A percentile compares a stretch with the other conserved stretches of the same genome.
Conservation (phyloP, 225 moss, liverwort and hornwort genomes). For the Sphagnum contortum region DNA sequence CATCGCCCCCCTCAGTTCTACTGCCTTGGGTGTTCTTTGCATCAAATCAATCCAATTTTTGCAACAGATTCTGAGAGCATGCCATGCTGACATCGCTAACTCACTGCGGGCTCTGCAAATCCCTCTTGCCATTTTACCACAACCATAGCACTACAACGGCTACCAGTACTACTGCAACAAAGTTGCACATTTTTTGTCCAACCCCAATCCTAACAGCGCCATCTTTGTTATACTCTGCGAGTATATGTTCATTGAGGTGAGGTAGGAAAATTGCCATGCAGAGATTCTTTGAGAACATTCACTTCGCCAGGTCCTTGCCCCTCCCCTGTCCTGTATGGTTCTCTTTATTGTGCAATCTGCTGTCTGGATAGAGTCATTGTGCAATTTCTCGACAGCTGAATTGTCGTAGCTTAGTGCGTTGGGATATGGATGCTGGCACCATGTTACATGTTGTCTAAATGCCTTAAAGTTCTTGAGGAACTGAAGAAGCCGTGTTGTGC, state of each 20-base stretch:
- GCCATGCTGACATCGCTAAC: constrained; percentile 48
- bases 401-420: no score
- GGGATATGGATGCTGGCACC: no score
- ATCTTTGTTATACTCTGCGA: constrained; percentile 40
- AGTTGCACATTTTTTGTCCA: constrained; percentile 47
- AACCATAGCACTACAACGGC: constrained; percentile 32
- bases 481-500: no score
- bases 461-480: no score
- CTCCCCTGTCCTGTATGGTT: no score
- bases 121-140: constrained; percentile 33
- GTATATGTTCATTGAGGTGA: constrained; percentile 44
- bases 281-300: constrained; percentile 25
- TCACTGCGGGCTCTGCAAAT: constrained; percentile 50
- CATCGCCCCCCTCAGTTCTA: constrained; percentile 27
- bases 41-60: constrained; percentile 26
- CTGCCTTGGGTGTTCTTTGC: constrained; percentile 43
- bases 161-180: constrained; percentile 37
- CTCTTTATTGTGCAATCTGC: no score
- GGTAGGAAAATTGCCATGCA: constrained; percentile 25
- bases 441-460: no score
- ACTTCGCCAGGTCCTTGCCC: not conserved
- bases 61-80: constrained; percentile 22
- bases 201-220: constrained; percentile 35
- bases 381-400: no score
- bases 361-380: no score